Evolutionary conservation across 2,329 filamentous ascomycete genomes (phyloP), one percentile per base, ranked within the genome.

Genomic region (Penicillium sp.): DNA sequence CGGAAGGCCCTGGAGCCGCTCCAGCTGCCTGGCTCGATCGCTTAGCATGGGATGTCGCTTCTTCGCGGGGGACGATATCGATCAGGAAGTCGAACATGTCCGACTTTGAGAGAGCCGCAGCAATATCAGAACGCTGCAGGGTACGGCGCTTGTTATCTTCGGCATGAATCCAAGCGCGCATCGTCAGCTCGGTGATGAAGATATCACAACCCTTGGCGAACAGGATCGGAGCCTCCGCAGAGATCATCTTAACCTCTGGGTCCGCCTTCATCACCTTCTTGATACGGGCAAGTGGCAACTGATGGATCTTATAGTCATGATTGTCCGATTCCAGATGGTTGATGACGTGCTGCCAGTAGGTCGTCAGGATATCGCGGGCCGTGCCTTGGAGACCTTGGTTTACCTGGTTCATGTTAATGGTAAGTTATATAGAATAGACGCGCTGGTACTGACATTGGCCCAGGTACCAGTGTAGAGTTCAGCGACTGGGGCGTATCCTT

Each of bases 251-350:
- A 43, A 99, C 94, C 66, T 99, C 94, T 0, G 94, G 94, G 63
- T 99, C 94, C 0, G 94, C 94, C 76, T 99, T 99, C 94, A 99
- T 99, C 61, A 99, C 94, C 74, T 99, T 99, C 80, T 99, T 99
- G 78, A 99, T 99, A 48, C 94, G 88, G n/a, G 94, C 94, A 36
- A 99, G 81, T 1, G 94, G 94, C 35, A 99, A 81, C 72, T 97
- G 94, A 72, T 99, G 94, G 50, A 97, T 83, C 76, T 99, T 99
- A 81, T 97, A 99, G 74, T 99, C 94, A 73, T 99, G 94, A 44
- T 88, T 90, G 65, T 97, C 94, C 54, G 83, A 90, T 76, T 99
- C 94, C 53, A 99, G 84, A 71, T 95, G 91, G 61, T 88, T 92
- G 76, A 99, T 96, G 57, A 92, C 94, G 68, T 99, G 92, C 74